These are phyloP conservation scores for Aegilops speltoides DNA, from an alignment of 176 grass and related monocot species.

Conservation along the genomic window DNA sequence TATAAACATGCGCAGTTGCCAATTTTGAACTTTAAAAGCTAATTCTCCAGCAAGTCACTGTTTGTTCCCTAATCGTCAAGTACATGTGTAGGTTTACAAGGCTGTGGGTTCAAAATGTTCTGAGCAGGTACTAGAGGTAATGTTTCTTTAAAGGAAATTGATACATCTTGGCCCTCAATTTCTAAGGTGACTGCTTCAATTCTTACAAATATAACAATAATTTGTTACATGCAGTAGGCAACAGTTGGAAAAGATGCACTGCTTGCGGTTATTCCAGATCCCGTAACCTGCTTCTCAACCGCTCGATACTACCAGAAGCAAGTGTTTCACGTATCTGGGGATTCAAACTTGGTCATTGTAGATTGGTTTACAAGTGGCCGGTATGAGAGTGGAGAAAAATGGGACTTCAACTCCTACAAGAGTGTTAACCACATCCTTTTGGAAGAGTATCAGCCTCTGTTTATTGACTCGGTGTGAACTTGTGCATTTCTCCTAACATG, in stretches of 20 bases:
- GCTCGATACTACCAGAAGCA: conserved; percentile 76
- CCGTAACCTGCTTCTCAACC: conserved; percentile 80
- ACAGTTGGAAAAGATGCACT: conserved; percentile 70
- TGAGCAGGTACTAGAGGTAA: conserved; percentile 80
- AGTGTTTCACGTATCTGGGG: conserved; percentile 54
- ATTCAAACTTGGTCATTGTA: conserved; percentile 82
- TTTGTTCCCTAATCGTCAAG: conserved; percentile 12
- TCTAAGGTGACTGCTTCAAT: not conserved
- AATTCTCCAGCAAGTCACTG: not conserved
- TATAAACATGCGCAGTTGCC: not conserved
- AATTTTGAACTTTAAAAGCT: not conserved
- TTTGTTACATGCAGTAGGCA: conserved; percentile 60
- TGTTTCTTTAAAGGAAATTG: not conserved
- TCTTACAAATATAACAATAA: not conserved
- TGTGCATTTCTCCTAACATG: conserved; percentile 1
- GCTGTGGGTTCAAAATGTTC: conserved; percentile 82
- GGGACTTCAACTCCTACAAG: conserved; percentile 68
- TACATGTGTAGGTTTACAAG: conserved; percentile 71
- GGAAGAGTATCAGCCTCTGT: conserved; percentile 73
- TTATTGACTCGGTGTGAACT: conserved; percentile 67
- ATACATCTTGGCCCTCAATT: not conserved
- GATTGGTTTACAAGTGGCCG: conserved; percentile 96
- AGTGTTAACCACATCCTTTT: conserved; percentile 68
- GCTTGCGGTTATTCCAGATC: conserved; percentile 79
- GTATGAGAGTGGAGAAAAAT: conserved; percentile 78